Evolutionary conservation across 257 asterid species (phyloP).

Genomic region (Scutellaria galericulata): DNA sequence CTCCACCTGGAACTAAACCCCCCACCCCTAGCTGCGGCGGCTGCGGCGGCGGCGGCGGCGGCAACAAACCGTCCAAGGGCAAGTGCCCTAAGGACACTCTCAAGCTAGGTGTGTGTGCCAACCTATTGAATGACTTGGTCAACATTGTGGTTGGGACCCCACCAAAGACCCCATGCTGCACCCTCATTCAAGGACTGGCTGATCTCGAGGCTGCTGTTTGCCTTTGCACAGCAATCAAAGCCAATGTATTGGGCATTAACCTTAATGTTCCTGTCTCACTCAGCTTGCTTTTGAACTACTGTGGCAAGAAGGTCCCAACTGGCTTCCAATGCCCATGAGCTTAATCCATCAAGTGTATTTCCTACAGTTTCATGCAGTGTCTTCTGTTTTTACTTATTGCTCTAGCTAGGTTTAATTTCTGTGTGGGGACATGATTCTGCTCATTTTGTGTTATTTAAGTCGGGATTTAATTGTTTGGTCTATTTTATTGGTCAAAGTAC

Average conservation of each 20-base stretch:
- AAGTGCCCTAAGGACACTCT: conserved; percentile 48
- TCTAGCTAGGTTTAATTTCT: too few relatives aligned
- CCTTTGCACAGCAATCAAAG: conserved; percentile 50
- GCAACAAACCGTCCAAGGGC: conserved; percentile 17
- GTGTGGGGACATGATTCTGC: too few relatives aligned
- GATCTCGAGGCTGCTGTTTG: conserved; percentile 50
- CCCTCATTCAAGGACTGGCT: conserved; percentile 39
- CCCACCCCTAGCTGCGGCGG: neutral
- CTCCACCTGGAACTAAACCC: conserved; percentile 19
- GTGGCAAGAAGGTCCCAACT: conserved; percentile 41
- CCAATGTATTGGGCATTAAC: conserved; percentile 39
- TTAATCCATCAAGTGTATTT: neutral
- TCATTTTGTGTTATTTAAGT: too few relatives aligned
- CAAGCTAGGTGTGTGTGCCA: conserved; percentile 45
- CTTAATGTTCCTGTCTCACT: conserved; percentile 40
- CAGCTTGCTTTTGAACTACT: conserved; percentile 41
- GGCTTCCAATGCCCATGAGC: conserved; percentile 36
- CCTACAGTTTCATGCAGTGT: too few relatives aligned
- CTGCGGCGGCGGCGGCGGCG: neutral
- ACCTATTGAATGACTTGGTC: conserved; percentile 42
- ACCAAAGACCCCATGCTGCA: conserved; percentile 48
- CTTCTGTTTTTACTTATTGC: too few relatives aligned
- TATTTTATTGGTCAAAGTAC: too few relatives aligned
- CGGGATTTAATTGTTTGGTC: too few relatives aligned
- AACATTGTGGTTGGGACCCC: conserved; percentile 43